These are phyloP conservation scores for Thelonectria blattea DNA, from an alignment of 2,329 filamentous ascomycete species.

Conservation along the genomic window DNA sequence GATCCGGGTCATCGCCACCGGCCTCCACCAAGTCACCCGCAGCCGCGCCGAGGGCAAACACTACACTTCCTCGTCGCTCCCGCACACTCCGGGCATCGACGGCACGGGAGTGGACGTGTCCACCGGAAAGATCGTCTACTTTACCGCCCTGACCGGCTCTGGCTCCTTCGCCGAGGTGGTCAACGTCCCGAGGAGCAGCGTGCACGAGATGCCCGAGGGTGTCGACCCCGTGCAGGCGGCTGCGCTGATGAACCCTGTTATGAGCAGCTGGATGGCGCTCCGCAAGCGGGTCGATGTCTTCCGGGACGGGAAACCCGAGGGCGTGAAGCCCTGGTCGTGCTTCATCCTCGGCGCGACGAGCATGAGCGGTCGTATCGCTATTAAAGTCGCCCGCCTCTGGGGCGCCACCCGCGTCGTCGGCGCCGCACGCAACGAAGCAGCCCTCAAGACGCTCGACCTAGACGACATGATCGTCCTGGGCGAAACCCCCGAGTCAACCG, in stretches of 20 bases:
- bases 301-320: slow-evolving; percentile 25
- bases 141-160: slow-evolving; percentile 38
- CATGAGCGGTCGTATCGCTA: slow-evolving; percentile 57
- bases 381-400: slow-evolving; percentile 52
- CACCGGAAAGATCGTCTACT: slow-evolving; percentile 57
- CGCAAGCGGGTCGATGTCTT: slow-evolving; percentile 48
- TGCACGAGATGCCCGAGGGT: slow-evolving; percentile 49
- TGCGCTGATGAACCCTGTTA: slow-evolving; percentile 59
- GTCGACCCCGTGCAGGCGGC: slow-evolving; percentile 58
- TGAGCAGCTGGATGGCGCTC: slow-evolving; percentile 65
- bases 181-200: slow-evolving; percentile 49
- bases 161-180: slow-evolving; percentile 57
- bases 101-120: slow-evolving; percentile 54
- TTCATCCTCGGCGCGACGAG: slow-evolving; percentile 61
- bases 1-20: slow-evolving; percentile 58
- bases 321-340: slow-evolving; percentile 49
- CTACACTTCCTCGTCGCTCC: slow-evolving; percentile 55
- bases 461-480: slow-evolving; percentile 54
- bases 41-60: slow-evolving; percentile 60
- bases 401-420: slow-evolving; percentile 60
- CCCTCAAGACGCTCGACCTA: slow-evolving; percentile 51
- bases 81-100: slow-evolving; percentile 59
- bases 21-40: slow-evolving; percentile 60
- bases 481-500: slow-evolving; percentile 47
- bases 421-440: slow-evolving; percentile 53